Conservation (phyloP, 306 rosid species). For the Glycyrrhiza uralensis region DNA sequence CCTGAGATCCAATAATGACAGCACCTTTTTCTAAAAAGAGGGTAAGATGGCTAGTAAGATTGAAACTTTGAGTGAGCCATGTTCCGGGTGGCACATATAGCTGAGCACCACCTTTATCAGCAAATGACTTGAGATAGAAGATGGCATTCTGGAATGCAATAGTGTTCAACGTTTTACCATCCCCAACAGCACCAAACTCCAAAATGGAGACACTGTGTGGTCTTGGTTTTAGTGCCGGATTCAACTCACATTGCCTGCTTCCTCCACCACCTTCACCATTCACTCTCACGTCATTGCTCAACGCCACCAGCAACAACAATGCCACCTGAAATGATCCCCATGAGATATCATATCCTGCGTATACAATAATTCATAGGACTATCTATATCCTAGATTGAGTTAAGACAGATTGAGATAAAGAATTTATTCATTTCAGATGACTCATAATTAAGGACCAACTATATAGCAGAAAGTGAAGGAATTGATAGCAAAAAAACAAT, state of each 20-base stretch:
- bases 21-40: slow-evolving; percentile 90
- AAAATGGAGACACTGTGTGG: slow-evolving; percentile 87
- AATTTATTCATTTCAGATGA: neutral
- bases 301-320: slow-evolving; percentile 67
- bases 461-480: neutral
- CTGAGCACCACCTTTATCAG: slow-evolving; percentile 99
- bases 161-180: slow-evolving; percentile 90
- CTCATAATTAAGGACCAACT: neutral
- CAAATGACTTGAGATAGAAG: slow-evolving; percentile 91
- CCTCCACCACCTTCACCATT: slow-evolving; percentile 41
- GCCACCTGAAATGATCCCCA: slow-evolving; percentile 60
- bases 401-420: neutral
- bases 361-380: neutral
- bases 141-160: slow-evolving; percentile 94
- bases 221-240: slow-evolving; percentile 55
- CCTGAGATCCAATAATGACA: slow-evolving; percentile 92
- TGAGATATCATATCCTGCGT: neutral
- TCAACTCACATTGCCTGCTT: slow-evolving; percentile 56
- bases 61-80: slow-evolving; percentile 90
- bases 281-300: slow-evolving; percentile 58
- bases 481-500: neutral
- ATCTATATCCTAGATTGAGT: neutral
- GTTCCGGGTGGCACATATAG: slow-evolving; percentile 87
- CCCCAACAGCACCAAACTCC: slow-evolving; percentile 98
- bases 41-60: slow-evolving; percentile 91